Percentiles rank a stretch among this genome's conserved stretches.
These are phyloP conservation scores for Aaosphaeria arxii DNA, from an alignment of 2,329 filamentous ascomycete species.

Conservation along the genomic window DNA sequence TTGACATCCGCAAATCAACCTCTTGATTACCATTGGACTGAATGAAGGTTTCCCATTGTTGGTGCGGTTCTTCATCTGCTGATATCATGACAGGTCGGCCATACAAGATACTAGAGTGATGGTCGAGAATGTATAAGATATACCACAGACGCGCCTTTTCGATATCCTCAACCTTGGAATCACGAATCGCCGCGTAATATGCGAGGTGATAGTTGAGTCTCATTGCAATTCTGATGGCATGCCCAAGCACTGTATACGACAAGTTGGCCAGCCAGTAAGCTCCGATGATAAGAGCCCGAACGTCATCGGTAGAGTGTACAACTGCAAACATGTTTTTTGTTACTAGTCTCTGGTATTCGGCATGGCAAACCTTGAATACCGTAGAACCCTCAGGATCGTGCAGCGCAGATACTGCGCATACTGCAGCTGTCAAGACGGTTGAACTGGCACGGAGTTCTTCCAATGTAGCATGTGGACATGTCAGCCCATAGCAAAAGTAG, in stretches of 20 bases:
- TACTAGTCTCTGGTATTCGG: neutral
- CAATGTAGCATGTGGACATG: neutral
- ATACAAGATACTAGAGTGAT: neutral
- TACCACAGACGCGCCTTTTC: neutral
- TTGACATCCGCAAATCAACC: neutral
- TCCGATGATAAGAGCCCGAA: neutral
- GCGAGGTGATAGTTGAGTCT: neutral
- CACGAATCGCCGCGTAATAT: neutral
- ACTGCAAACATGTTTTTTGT: neutral
- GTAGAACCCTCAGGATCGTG: neutral
- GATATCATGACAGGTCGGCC: neutral
- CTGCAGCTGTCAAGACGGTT: neutral
- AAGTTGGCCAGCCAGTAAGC: neutral
- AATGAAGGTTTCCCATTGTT: neutral
- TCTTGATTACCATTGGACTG: neutral
- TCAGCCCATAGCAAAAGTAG: neutral
- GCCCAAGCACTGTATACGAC: neutral
- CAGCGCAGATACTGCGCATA: neutral
- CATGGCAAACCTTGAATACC: neutral
- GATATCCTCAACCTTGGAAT: neutral
- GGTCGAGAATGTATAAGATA: neutral
- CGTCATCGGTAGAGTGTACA: neutral
- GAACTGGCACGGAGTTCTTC: neutral
- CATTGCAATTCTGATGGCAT: neutral
- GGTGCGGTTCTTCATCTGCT: neutral